A percentile compares a stretch with the other conserved stretches of the same genome.
These are phyloP conservation scores for Penicillium silybi DNA, from an alignment of 495 filamentous ascomycete species.

Conservation along the genomic window DNA sequence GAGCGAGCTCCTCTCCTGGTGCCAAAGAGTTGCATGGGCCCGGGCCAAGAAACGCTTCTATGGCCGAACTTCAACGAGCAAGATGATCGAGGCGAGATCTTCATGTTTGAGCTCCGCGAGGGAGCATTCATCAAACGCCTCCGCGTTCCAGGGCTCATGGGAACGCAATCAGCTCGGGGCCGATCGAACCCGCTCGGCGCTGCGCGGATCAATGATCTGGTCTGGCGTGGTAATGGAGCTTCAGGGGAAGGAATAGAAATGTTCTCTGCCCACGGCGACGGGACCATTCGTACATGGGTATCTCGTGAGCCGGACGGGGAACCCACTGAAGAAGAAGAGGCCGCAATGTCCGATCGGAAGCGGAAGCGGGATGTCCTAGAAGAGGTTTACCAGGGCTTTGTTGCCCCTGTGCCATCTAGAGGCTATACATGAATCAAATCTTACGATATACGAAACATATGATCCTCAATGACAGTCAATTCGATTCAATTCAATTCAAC, in stretches of 20 bases:
- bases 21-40: constrained; percentile 46
- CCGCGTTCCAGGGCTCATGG: constrained; percentile 53
- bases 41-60: constrained; percentile 60
- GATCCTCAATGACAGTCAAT: background rate
- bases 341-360: constrained; percentile 39
- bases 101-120: constrained; percentile 70
- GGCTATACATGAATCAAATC: constrained; percentile 4
- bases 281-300: constrained; percentile 49
- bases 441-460: background rate
- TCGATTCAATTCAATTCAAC: background rate
- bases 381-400: constrained; percentile 43
- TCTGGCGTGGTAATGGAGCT: constrained; percentile 59
- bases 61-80: constrained; percentile 66
- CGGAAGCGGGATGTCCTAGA: constrained; percentile 49
- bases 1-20: constrained; percentile 58
- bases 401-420: constrained; percentile 6
- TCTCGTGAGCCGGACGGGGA: constrained; percentile 54
- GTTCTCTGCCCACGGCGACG: constrained; percentile 53
- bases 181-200: constrained; percentile 38
- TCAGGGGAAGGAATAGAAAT: constrained; percentile 45
- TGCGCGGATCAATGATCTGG: constrained; percentile 63
- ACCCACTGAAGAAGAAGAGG: constrained; percentile 42
- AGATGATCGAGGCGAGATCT: constrained; percentile 59
- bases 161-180: constrained; percentile 26
- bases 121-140: constrained; percentile 69